Evolutionary conservation across 805 yeast species (phyloP), one percentile per base, ranked within the genome.

Genomic region (Lipomyces mesembrius): DNA sequence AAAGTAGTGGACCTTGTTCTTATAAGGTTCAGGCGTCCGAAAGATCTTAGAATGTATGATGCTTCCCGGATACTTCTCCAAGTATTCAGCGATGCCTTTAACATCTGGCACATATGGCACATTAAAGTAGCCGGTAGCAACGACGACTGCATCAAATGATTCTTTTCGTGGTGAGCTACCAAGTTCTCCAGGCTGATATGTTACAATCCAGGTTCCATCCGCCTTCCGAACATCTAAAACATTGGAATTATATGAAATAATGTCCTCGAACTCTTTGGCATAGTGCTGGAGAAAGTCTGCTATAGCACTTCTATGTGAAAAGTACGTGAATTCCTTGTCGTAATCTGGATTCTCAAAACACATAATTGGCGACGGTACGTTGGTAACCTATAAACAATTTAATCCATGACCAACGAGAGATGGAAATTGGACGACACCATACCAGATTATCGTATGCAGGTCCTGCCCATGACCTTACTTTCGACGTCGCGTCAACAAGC

Each of bases 301-400:
- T 7, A 92, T 92, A 60, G 88, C 88, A 0, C 76, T 66, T 69
- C 94, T 83, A 14, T 79, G 77, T 0, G 93, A 90, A 73, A 87
- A 92, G 14, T 79, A 74, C 11, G 85, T 85, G 8, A 81, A 22
- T 27, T 59, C 62, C n/a, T 69, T 62, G 25, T 46, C 61, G 72
- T 86, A 88, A 14, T 86, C 86, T 37, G 77, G 76, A 58, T 80
- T 83, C 56, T 82, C 81, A 72, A 83, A 91, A 62, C 85, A 87
- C 97, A 92, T 91, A 60, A 90, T 75, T 37, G 80, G 80, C 57
- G 82, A 81, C 39, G 87, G 86, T 32, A 90, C 84, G 74, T 91
- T 91, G 6, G 96, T 89, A 74, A 88, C 53, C 71, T 68, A 27
- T 9, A 3, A 14, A 52, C 17, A 4, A 11, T 17, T 25, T 8